phyloP scores from a whole-genome alignment of 129 eudicot genomes.

The Lactuca saligna region DNA sequence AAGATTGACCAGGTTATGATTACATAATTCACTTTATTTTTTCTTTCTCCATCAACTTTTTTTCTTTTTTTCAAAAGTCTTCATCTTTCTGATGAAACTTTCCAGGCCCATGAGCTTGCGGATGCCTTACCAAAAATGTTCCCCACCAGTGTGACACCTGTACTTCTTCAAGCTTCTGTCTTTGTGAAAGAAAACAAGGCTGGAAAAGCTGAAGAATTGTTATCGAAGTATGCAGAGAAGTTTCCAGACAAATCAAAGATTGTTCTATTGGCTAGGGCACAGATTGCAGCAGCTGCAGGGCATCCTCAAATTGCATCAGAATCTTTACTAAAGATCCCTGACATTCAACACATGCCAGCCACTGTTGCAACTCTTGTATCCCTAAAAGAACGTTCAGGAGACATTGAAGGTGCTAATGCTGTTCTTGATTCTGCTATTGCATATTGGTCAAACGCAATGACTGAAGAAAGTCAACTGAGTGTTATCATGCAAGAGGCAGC shows the following conservation, averaged over 20 bases:
- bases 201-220: slow-evolving; percentile 80
- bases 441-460: slow-evolving; percentile 87
- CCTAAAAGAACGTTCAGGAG: slow-evolving; percentile 83
- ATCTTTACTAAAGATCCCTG: slow-evolving; percentile 65
- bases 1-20: slow-evolving; percentile 78
- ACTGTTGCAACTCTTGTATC: slow-evolving; percentile 90
- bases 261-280: slow-evolving; percentile 75
- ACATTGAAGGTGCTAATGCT: slow-evolving; percentile 70
- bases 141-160: slow-evolving; percentile 64
- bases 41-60: background rate
- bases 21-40: background rate
- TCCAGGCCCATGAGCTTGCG: slow-evolving; percentile 85
- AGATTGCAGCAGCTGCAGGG: slow-evolving; percentile 86
- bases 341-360: slow-evolving; percentile 94
- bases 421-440: slow-evolving; percentile 62
- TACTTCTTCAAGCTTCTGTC: slow-evolving; percentile 90
- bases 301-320: slow-evolving; percentile 84
- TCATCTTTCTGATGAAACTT: slow-evolving; percentile 3
- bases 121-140: slow-evolving; percentile 71
- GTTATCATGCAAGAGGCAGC: slow-evolving; percentile 89
- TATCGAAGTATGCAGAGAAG: slow-evolving; percentile 62
- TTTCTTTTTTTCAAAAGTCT: background rate
- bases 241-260: slow-evolving; percentile 58
- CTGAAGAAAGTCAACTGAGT: slow-evolving; percentile 68
- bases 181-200: slow-evolving; percentile 83